phyloP scores from a whole-genome alignment of 768 basidiomycete species.

The Mycena vulgaris region DNA sequence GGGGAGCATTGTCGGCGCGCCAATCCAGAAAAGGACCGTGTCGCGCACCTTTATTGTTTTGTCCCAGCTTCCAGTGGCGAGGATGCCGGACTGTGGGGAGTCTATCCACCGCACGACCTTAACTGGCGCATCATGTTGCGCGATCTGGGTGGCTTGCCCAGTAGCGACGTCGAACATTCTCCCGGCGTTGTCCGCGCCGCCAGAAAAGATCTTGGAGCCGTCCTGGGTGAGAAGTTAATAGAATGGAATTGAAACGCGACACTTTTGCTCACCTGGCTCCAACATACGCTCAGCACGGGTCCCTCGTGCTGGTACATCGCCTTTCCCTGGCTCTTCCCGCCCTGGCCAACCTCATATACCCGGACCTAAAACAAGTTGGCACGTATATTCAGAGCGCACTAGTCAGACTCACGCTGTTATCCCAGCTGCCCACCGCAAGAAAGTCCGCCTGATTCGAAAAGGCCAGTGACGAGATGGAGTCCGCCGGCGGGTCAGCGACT shows the following conservation, averaged over 20 bases:
- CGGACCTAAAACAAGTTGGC: slow-evolving; percentile 65
- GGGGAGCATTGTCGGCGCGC: background rate
- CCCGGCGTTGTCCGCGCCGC: slow-evolving; percentile 94
- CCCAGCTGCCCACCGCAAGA: slow-evolving; percentile 84
- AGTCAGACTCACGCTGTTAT: slow-evolving; percentile 69
- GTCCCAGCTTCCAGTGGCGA: slow-evolving; percentile 98
- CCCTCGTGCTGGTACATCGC: slow-evolving; percentile 81
- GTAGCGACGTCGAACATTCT: slow-evolving; percentile 94
- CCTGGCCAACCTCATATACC: slow-evolving; percentile 77
- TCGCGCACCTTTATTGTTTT: slow-evolving; percentile 90
- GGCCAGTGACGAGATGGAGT: slow-evolving; percentile 76
- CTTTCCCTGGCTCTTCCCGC: slow-evolving; percentile 71
- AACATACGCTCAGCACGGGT: slow-evolving; percentile 78
- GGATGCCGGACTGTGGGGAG: slow-evolving; percentile 77
- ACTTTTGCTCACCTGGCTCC: slow-evolving; percentile 69
- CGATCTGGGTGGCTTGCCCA: slow-evolving; percentile 85
- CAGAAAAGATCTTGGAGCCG: slow-evolving; percentile 91
- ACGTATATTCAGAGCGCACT: background rate
- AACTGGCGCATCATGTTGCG: slow-evolving; percentile 92
- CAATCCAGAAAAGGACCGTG: slow-evolving; percentile 13
- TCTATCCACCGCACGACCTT: slow-evolving; percentile 88
- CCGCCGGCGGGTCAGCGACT: slow-evolving; percentile 72
- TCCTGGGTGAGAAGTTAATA: slow-evolving; percentile 79
- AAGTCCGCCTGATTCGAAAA: slow-evolving; percentile 65
- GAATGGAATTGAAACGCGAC: slow-evolving; percentile 70